Percentiles rank a stretch among this genome's conserved stretches.
phyloP scores from a whole-genome alignment of 306 rosid genomes.

The Citrullus colocynthis region DNA sequence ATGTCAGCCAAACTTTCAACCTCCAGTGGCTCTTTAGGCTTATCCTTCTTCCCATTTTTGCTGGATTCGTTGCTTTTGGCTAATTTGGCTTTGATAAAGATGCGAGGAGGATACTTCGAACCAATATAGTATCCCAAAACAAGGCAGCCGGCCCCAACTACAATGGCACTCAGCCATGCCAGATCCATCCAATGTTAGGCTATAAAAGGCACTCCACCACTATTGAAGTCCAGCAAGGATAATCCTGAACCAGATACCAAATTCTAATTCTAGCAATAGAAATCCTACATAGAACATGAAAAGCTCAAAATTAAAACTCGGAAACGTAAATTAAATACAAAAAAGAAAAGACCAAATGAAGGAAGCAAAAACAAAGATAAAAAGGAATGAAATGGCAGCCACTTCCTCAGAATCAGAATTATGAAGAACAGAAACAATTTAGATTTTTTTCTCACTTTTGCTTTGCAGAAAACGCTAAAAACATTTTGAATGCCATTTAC shows the following conservation, averaged over 20 bases:
- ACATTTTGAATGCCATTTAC: background rate
- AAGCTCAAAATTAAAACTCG: background rate
- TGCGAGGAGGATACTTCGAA: slow-evolving; percentile 40
- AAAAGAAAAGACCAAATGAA: background rate
- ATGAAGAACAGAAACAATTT: background rate
- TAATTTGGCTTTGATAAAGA: slow-evolving; percentile 22
- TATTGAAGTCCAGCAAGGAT: background rate
- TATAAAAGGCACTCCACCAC: background rate
- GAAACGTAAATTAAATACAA: background rate
- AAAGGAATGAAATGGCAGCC: background rate
- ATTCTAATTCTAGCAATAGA: background rate
- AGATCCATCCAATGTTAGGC: slow-evolving; percentile 39
- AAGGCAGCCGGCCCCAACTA: slow-evolving; percentile 81
- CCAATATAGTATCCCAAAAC: slow-evolving; percentile 77
- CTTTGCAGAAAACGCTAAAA: background rate
- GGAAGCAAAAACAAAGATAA: background rate
- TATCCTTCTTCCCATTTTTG: slow-evolving; percentile 22
- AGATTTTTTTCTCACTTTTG: background rate
- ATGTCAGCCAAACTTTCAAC: slow-evolving; percentile 64
- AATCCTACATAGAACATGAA: background rate
- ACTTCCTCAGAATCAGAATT: background rate
- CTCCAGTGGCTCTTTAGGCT: slow-evolving; percentile 48
- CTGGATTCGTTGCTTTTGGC: slow-evolving; percentile 18
- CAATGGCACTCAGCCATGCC: slow-evolving; percentile 63
- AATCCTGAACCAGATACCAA: background rate